Percentiles rank a stretch among this genome's conserved stretches.
Evolutionary conservation across 257 asterid genomes (phyloP).

Genomic region (Fraxinus americana): DNA sequence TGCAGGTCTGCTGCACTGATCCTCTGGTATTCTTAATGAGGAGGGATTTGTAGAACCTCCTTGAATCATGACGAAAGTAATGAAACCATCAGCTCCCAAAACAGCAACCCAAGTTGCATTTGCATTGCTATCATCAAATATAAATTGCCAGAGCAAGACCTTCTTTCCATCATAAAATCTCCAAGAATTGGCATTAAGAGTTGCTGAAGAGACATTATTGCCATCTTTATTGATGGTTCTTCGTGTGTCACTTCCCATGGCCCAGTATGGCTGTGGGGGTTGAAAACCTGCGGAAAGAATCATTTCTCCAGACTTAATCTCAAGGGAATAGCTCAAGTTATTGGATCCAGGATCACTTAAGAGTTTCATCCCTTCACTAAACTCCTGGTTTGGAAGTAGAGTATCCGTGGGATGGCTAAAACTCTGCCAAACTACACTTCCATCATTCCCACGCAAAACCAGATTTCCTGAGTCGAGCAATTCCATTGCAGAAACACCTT

Average conservation of each 20-base stretch:
- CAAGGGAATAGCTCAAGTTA: constrained; percentile 70
- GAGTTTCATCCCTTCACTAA: constrained; percentile 69
- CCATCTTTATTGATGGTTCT: constrained; percentile 60
- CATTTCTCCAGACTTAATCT: constrained; percentile 75
- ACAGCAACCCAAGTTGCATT: constrained; percentile 79
- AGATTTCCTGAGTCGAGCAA: constrained; percentile 78
- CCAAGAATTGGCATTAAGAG: constrained; percentile 72
- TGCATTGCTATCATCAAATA: constrained; percentile 36
- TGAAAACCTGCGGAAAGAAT: constrained; percentile 61
- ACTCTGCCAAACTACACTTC: constrained; percentile 70
- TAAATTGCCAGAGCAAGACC: constrained; percentile 66
- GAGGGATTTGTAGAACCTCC: constrained; percentile 41
- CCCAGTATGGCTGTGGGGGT: constrained; percentile 83
- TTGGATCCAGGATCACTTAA: constrained; percentile 52
- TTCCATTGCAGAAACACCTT: constrained; percentile 69
- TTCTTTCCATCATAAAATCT: constrained; percentile 52
- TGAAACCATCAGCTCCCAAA: constrained; percentile 57
- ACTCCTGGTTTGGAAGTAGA: constrained; percentile 64
- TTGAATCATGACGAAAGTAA: constrained; percentile 61
- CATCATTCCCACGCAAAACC: constrained; percentile 55
- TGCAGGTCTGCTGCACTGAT: constrained; percentile 70
- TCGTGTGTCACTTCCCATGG: constrained; percentile 61
- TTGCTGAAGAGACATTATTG: constrained; percentile 49
- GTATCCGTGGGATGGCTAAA: constrained; percentile 77
- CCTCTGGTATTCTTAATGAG: constrained; percentile 58